Conservation (phyloP, 2,329 filamentous ascomycete species). For the Tolypocladium paradoxum region DNA sequence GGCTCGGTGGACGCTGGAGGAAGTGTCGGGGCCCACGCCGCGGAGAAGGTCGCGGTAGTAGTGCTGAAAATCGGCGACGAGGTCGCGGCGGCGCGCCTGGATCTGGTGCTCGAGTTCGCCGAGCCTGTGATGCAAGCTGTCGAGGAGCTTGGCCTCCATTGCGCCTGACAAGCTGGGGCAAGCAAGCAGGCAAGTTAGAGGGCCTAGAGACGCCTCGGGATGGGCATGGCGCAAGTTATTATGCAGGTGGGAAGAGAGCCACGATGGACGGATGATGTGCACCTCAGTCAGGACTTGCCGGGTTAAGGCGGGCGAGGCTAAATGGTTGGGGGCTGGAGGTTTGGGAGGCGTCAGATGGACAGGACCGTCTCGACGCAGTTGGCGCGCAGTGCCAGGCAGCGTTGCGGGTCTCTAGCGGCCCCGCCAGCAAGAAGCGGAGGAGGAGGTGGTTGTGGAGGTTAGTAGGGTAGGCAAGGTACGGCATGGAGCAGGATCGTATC, state of each 20-base stretch:
- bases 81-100: conserved; percentile 42
- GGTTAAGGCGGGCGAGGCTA: not conserved
- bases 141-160: conserved; percentile 34
- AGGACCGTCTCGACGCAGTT: not conserved
- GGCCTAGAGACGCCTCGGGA: conserved; percentile 18
- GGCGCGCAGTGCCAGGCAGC: not conserved
- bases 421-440: not conserved
- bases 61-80: conserved; percentile 45
- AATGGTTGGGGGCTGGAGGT: conserved; percentile 1
- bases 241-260: not conserved
- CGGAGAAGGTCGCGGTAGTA: conserved; percentile 41
- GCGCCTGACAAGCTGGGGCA: conserved; percentile 21
- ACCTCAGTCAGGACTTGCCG: not conserved
- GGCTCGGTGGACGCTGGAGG: conserved; percentile 32
- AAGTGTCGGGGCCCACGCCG: conserved; percentile 34
- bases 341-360: conserved; percentile 1
- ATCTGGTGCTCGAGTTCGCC: conserved; percentile 47
- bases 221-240: conserved; percentile 27
- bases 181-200: conserved; percentile 12
- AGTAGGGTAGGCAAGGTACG: not conserved
- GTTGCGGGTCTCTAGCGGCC: not conserved
- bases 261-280: not conserved
- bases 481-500: not conserved
- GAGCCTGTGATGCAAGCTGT: conserved; percentile 42
- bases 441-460: not conserved